Conservation (phyloP, 306 rosid species). For the Pyrus pyrifolia region DNA sequence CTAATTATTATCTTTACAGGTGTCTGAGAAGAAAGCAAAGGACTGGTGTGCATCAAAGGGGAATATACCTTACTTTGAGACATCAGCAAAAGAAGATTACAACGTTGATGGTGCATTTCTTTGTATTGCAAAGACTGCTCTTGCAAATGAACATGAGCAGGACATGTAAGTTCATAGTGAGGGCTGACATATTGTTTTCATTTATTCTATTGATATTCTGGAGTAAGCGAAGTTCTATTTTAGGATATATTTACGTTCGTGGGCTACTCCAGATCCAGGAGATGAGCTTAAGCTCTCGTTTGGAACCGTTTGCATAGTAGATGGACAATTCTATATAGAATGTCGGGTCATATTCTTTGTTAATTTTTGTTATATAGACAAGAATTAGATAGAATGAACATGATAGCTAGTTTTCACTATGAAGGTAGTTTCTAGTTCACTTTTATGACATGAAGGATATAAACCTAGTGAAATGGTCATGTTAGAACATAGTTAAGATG, state of each 20-base stretch:
- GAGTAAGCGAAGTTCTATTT: not conserved
- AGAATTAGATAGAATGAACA: not conserved
- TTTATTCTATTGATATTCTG: not conserved
- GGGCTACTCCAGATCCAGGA: not conserved
- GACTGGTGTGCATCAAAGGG: conserved; percentile 90
- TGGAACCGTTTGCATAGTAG: not conserved
- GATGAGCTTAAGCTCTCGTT: not conserved
- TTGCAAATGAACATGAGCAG: conserved; percentile 68
- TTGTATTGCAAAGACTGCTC: conserved; percentile 75
- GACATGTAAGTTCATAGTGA: conserved; percentile 62
- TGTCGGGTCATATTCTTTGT: not conserved
- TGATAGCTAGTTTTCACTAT: not conserved
- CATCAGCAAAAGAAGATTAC: conserved; percentile 89
- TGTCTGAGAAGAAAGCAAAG: conserved; percentile 90
- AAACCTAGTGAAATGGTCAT: not conserved
- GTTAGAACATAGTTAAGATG: not conserved
- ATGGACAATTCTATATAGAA: not conserved
- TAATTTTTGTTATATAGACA: not conserved
- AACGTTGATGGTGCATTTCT: conserved; percentile 86
- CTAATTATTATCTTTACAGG: conserved; percentile 47
- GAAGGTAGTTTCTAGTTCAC: not conserved
- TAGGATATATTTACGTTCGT: not conserved
- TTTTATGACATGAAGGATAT: not conserved
- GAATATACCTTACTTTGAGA: conserved; percentile 80
- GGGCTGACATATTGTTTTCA: not conserved